Conservation (phyloP, 106 monocot species). For the Phalaenopsis equestris region DNA sequence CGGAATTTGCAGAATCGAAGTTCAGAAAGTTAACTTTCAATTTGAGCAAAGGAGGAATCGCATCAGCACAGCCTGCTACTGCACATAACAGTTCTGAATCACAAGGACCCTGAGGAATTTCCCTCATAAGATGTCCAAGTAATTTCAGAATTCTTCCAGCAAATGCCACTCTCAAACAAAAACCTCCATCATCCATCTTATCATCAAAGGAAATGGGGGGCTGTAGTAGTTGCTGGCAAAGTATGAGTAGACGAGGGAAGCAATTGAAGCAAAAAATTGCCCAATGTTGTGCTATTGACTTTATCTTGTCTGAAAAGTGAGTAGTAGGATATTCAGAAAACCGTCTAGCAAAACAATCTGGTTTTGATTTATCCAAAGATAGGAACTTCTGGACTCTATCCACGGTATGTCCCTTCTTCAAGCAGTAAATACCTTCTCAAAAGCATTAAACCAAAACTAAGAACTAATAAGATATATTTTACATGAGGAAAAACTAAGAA, state of each 20-base stretch:
- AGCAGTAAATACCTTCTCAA: slow-evolving; percentile 33
- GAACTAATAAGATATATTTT: neutral
- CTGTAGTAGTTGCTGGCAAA: slow-evolving; percentile 30
- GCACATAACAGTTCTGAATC: slow-evolving; percentile 42
- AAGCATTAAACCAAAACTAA: slow-evolving; percentile 9
- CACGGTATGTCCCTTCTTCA: slow-evolving; percentile 32
- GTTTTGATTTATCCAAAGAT: slow-evolving; percentile 40
- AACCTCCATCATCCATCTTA: slow-evolving; percentile 28
- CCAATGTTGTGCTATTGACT: slow-evolving; percentile 40
- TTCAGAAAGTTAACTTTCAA: slow-evolving; percentile 42
- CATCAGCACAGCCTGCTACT: slow-evolving; percentile 39
- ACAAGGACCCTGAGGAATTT: slow-evolving; percentile 32
- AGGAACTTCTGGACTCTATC: slow-evolving; percentile 39
- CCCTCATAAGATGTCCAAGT: slow-evolving; percentile 33
- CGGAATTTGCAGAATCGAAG: slow-evolving; percentile 18
- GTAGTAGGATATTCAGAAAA: slow-evolving; percentile 11
- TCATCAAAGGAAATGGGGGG: slow-evolving; percentile 26
- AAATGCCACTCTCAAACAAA: slow-evolving; percentile 48
- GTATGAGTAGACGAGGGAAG: slow-evolving; percentile 52
- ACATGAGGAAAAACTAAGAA: neutral
- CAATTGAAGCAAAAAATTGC: slow-evolving; percentile 62
- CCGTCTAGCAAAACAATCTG: slow-evolving; percentile 16
- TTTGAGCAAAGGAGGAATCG: slow-evolving; percentile 52
- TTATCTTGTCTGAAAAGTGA: slow-evolving; percentile 22
- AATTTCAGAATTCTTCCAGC: slow-evolving; percentile 60